Evolutionary conservation across 2,329 filamentous ascomycete genomes (phyloP), one percentile per base, ranked within the genome.

Genomic region (Fusarium mundagurra): DNA sequence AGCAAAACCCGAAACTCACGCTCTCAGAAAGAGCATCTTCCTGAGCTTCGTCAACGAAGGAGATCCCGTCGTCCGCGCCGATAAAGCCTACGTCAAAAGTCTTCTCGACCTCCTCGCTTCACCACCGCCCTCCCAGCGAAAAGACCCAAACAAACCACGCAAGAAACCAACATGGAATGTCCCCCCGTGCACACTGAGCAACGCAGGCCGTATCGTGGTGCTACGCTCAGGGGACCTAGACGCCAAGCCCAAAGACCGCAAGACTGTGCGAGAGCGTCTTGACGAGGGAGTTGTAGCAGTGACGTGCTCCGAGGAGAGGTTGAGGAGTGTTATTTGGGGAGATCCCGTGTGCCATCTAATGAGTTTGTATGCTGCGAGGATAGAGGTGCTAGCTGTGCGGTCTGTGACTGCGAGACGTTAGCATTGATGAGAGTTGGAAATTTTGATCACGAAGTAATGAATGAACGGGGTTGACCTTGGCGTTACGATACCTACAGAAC

Each of bases 31-130:
- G 79, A 94, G 91, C 65, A 80, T 96, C 9, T 97, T 97, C 80
- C 87, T 94, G 60, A 90, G 89, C 47, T 94, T 97, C 79, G 86
- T 95, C 77, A 98, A 97, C 78, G 94, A 97, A 81, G 94, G 94
- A 8, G 95, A 97, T 74, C 94, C 93, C 0, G 93, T 97, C 0
- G 87, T 90, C 0, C 85, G 94, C 34, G 94, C 94, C 0, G 94
- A 97, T 79, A 93, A 91, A 81, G 88, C 90, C 0, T 96, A 97
- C 76, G 86, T 97, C 22, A 89, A 88, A 71, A 93, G 90, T 39
- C 85, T 97, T 16, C 82, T 96, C 2, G 91, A 93, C 67, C 85
- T 97, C 0, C 92, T 94, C 64, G 88, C 90, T 3, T 86, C 88
- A 0, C 82, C 87, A 3, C 91, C 92, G 20, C 57, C 64, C n/a